Conservation (phyloP, 2,329 filamentous ascomycete species). For the Aspergillus sp. region DNA sequence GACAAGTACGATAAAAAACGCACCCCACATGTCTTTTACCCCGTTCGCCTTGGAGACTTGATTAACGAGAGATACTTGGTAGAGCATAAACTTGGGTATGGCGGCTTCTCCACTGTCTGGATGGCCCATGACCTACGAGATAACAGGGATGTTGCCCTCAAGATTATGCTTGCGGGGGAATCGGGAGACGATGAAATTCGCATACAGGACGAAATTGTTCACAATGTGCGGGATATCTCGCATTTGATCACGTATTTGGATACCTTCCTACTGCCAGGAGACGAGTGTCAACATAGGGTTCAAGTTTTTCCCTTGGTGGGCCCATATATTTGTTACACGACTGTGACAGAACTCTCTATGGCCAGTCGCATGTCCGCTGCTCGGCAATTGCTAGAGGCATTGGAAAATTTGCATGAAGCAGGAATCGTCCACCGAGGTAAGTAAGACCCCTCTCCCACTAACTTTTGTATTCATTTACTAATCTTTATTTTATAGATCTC, state of each 20-base stretch:
- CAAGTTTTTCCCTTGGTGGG: constrained; percentile 24
- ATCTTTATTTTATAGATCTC: constrained; percentile 20
- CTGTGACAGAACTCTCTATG: constrained; percentile 15
- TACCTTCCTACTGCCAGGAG: constrained; percentile 20
- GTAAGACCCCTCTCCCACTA: not conserved
- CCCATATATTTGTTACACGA: constrained; percentile 15
- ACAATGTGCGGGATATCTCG: constrained; percentile 16
- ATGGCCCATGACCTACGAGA: constrained; percentile 23
- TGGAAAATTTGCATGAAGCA: constrained; percentile 26
- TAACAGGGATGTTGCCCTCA: constrained; percentile 23
- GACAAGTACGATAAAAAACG: constrained; percentile 15
- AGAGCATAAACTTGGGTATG: constrained; percentile 26
- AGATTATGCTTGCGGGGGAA: constrained; percentile 20
- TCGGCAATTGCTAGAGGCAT: constrained; percentile 24
- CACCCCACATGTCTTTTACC: constrained; percentile 17
- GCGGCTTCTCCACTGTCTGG: constrained; percentile 27
- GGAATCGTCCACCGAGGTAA: constrained; percentile 29
- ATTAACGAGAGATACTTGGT: constrained; percentile 24
- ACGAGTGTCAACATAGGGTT: constrained; percentile 17
- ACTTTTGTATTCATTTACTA: not conserved
- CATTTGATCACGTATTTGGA: constrained; percentile 19
- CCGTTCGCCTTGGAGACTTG: constrained; percentile 19
- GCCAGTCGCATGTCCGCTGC: constrained; percentile 28
- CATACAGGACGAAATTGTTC: constrained; percentile 23
- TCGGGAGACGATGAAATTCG: constrained; percentile 18